These are phyloP conservation scores for Talinum fruticosum DNA, from an alignment of 148 eudicot genomes.

Conservation along the genomic window DNA sequence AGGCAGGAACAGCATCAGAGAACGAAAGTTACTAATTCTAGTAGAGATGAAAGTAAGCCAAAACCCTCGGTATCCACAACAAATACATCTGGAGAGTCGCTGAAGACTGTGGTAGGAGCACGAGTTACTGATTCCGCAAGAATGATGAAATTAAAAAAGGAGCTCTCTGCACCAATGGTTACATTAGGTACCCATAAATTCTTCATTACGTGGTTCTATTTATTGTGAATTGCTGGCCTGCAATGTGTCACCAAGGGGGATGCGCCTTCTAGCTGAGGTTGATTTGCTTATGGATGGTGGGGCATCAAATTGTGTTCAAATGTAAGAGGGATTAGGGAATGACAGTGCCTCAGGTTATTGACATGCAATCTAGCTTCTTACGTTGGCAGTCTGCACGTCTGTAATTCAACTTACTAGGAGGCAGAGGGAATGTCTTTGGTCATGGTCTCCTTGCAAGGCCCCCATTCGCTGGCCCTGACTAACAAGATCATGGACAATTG, in stretches of 20 bases:
- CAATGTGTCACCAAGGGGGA: not conserved
- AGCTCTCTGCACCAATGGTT: conserved; percentile 66
- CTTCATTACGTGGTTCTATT: not conserved
- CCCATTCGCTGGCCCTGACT: too few relatives aligned
- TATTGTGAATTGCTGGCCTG: not conserved
- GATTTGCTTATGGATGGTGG: not conserved
- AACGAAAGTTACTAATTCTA: conserved; percentile 33
- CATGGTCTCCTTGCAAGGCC: not conserved
- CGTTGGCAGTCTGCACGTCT: too few relatives aligned
- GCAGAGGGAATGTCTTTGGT: not conserved
- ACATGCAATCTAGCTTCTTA: too few relatives aligned
- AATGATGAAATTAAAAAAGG: conserved; percentile 79
- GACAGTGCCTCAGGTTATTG: too few relatives aligned
- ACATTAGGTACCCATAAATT: conserved; percentile 53
- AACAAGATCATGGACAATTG: too few relatives aligned
- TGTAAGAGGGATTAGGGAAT: too few relatives aligned
- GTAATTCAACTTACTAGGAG: not conserved
- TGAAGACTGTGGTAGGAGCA: conserved; percentile 55
- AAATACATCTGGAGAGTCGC: conserved; percentile 54
- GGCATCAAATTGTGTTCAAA: not conserved
- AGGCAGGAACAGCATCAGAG: conserved; percentile 50
- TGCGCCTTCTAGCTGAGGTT: not conserved
- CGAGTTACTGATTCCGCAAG: conserved; percentile 94
- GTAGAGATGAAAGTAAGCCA: conserved; percentile 38
- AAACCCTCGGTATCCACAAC: conserved; percentile 38